Evolutionary conservation across 2,329 filamentous ascomycete genomes (phyloP).

Genomic region (Monilinia vaccinii-corymbosi): DNA sequence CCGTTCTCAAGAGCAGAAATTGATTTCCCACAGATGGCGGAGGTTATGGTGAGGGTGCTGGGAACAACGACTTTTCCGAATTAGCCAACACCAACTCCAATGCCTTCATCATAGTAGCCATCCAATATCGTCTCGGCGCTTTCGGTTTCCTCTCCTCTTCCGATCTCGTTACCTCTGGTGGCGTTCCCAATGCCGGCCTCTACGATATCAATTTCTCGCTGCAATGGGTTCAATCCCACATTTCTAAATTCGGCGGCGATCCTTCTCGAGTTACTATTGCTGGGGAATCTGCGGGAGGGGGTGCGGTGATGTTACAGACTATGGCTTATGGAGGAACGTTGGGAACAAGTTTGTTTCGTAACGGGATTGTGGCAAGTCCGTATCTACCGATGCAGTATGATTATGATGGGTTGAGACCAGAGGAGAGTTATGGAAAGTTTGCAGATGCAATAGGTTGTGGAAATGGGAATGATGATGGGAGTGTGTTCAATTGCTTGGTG

Average conservation of each 20-base stretch:
- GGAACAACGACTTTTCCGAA: slow-evolving; percentile 30
- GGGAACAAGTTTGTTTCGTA: slow-evolving; percentile 2
- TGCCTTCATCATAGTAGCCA: slow-evolving; percentile 45
- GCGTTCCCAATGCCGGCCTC: slow-evolving; percentile 53
- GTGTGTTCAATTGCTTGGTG: slow-evolving; percentile 26
- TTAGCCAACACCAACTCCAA: slow-evolving; percentile 40
- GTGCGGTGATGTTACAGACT: slow-evolving; percentile 39
- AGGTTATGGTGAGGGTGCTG: slow-evolving; percentile 22
- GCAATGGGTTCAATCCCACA: slow-evolving; percentile 47
- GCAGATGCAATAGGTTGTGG: slow-evolving; percentile 34
- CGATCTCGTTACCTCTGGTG: slow-evolving; percentile 44
- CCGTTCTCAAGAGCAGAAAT: slow-evolving; percentile 16
- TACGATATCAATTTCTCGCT: slow-evolving; percentile 51
- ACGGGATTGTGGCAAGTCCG: slow-evolving; percentile 33
- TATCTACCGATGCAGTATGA: slow-evolving; percentile 45
- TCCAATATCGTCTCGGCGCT: slow-evolving; percentile 56
- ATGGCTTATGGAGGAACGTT: slow-evolving; percentile 18
- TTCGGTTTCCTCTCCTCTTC: slow-evolving; percentile 59
- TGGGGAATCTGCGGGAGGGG: slow-evolving; percentile 47
- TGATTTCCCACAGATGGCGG: slow-evolving; percentile 30
- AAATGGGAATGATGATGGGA: slow-evolving; percentile 26
- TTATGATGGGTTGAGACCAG: slow-evolving; percentile 37
- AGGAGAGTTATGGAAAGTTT: slow-evolving; percentile 37
- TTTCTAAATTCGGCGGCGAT: slow-evolving; percentile 45
- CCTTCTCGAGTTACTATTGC: slow-evolving; percentile 42